Evolutionary conservation across 2,329 filamentous ascomycete genomes (phyloP), one percentile per base, ranked within the genome.

Genomic region (Clathrospora elynae): DNA sequence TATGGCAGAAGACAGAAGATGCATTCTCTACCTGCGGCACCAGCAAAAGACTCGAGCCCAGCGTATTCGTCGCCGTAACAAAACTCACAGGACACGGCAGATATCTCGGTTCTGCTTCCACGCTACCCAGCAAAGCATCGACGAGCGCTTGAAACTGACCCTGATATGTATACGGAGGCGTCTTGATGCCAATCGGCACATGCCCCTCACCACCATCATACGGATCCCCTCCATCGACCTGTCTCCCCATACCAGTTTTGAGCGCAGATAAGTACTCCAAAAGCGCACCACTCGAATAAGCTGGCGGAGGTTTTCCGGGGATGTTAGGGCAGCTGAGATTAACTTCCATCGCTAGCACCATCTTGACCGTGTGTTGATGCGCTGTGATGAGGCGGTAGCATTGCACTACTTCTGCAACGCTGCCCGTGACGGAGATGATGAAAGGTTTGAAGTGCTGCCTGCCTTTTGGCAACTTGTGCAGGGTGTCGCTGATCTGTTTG

Each of bases 311-410:
- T 32, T 79, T 78, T 12, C 73, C 72, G 0, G 79, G 75, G 35
- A 91, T 90, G 59, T 92, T 91, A 0, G 88, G 88, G 55, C 88
- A 91, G 20, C 82, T 86, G 19, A 91, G 79, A 62, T 92, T 92
- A 58, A 91, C 75, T 67, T 92, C 88, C 74, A 90, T 81, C 12
- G 83, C 83, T 1, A 88, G 72, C 1, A 76, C 75, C 52, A 82
- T 73, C 16, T 17, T 33, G 3, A 62, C 73, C 2, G 37, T 41
- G 2, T 29, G 12, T 44, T 76, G 47, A 48, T 59, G 32, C 17
- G 45, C 44, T 63, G 61, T 66, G 46, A 87, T 77, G 10, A 72
- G 68, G 1, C 53, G 48, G 60, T 86, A 85, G 69, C 82, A 84
- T 42, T 70, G 54, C 0, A 72, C 70, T 0, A 89, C 76, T 8